Base-by-base conservation (phyloP, 495 filamentous ascomycete species). In the Penicillium robsamsonii region DNA sequence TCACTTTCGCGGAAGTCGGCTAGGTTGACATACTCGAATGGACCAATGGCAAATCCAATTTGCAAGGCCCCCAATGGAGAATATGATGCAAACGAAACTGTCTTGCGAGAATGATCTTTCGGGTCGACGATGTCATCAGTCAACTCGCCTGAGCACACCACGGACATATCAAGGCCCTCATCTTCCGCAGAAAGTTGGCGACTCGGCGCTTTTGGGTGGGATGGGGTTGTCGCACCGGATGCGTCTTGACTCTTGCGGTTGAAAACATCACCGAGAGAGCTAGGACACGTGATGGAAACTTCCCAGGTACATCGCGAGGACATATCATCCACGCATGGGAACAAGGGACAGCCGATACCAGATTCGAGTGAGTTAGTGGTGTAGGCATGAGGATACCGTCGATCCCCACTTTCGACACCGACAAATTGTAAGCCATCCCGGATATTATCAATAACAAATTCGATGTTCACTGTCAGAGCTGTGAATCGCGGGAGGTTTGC, bases 391-490 rank as follows among this genome's bases (percentile, higher is more conserved):
- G 94, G 92, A 65, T 92, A 97, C 57, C 92, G 81, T 46, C 72
- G 66, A 64, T 97, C 92, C 15, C 84, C 84, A 45, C 85, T 83
- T 46, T 88, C 85, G 30, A 90, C 78, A 2, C 94, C 95, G 24
- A 94, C 89, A 71, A 96, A 97, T 35, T 95, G 90, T 48, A 97
- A 69, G 18, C 92, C 94, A 70, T 97, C 94, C 30, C 88, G 79
- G 56, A 91, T 83, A 40, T 81, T 79, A 52, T 85, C 84, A 7
- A 90, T 80, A 13, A 75, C 71, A 63, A 94, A 99, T 50, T 92
- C 87, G 56, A 97, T 88, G 40, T 72, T 68, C 18, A 90, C 66
- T 17, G 66, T 78, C 22, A 91, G 57, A 20, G 86, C 79, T 44
- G 75, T 78, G 62, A 83, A 88, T 27, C 70, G 79, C 59, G 70